These are phyloP conservation scores for Calonectria hawksworthii DNA, from an alignment of 2,329 filamentous ascomycete species.

Conservation along the genomic window DNA sequence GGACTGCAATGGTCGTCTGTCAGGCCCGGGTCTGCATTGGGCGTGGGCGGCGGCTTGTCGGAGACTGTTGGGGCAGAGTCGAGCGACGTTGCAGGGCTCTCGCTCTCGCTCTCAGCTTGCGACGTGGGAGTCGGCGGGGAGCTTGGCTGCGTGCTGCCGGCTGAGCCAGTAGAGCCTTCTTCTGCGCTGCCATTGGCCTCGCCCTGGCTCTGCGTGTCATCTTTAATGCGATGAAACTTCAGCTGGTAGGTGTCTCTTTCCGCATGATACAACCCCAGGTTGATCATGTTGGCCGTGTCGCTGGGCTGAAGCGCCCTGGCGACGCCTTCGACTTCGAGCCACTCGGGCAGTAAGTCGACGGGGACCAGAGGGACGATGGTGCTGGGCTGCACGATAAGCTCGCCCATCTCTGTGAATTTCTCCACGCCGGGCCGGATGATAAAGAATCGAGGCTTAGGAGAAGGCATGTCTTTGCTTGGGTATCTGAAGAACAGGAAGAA, in stretches of 20 bases:
- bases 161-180: constrained; percentile 15
- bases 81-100: neutral
- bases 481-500: neutral
- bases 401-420: constrained; percentile 37
- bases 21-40: constrained; percentile 26
- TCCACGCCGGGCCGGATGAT: constrained; percentile 56
- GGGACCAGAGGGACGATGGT: constrained; percentile 68
- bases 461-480: constrained; percentile 31
- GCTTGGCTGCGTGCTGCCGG: neutral
- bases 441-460: constrained; percentile 52
- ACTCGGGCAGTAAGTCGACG: constrained; percentile 64
- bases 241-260: constrained; percentile 38
- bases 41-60: neutral
- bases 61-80: constrained; percentile 2
- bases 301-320: constrained; percentile 57
- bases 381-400: constrained; percentile 44
- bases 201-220: constrained; percentile 2
- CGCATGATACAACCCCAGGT: constrained; percentile 51
- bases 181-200: neutral
- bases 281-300: constrained; percentile 55
- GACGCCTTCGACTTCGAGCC: constrained; percentile 59
- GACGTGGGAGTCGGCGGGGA: neutral
- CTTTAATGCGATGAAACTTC: constrained; percentile 26
- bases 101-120: neutral
- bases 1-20: constrained; percentile 37